Evolutionary conservation across 176 grass and related monocot species (phyloP).

Genomic region (Tillandsia leiboldiana): DNA sequence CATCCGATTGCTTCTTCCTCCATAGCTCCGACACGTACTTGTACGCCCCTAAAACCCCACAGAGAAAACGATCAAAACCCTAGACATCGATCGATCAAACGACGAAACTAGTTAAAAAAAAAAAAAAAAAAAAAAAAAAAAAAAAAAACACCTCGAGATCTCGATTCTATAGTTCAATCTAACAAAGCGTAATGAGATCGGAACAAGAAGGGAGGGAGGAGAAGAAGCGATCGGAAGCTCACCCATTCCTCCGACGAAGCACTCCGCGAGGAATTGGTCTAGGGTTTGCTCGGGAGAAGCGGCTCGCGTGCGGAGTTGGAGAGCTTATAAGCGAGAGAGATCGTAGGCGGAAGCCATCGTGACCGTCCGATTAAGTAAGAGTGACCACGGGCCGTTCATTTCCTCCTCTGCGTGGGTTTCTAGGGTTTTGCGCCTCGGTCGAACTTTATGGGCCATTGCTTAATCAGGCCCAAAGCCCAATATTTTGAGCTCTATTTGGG

Average conservation of each 20-base stretch:
- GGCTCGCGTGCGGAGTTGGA: not conserved
- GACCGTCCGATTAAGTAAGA: not conserved
- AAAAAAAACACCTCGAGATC: too few species aligned
- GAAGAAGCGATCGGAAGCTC: not conserved
- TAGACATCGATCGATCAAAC: not conserved
- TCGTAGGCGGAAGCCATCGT: not conserved
- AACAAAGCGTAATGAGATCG: not conserved
- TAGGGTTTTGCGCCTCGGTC: not conserved
- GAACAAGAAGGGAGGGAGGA: not conserved
- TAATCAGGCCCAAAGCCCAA: not conserved
- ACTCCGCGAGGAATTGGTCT: not conserved
- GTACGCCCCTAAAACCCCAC: conserved; percentile 49
- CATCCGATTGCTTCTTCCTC: conserved; percentile 45
- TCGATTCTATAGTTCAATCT: too few species aligned
- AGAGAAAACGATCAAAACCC: not conserved
- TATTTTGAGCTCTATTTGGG: too few species aligned
- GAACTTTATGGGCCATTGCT: not conserved
- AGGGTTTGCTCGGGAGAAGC: not conserved
- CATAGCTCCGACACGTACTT: conserved; percentile 82
- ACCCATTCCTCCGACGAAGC: conserved; percentile 1
- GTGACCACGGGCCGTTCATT: not conserved
- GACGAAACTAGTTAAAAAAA: not conserved
- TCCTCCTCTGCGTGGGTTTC: not conserved
- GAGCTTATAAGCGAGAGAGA: not conserved
- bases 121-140: too few species aligned